Conservation (phyloP, 805 yeast species). For the Candida loeiensis region DNA sequence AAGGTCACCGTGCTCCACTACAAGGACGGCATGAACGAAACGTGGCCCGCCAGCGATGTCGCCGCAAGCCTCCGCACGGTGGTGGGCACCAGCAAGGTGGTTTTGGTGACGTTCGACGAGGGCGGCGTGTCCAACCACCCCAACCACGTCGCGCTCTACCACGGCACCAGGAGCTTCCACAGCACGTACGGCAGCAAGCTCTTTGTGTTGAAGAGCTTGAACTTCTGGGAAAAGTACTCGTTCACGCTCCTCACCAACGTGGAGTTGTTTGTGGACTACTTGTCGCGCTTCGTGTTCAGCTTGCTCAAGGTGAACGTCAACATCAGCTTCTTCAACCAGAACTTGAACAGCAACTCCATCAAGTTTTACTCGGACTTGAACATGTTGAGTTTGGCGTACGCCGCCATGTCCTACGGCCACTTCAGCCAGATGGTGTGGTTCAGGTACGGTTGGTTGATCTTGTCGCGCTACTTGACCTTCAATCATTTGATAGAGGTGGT, state of each 20-base stretch:
- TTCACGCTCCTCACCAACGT: constrained; percentile 42
- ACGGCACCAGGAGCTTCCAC: constrained; percentile 43
- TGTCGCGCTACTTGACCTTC: constrained; percentile 72
- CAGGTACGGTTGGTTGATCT: constrained; percentile 79
- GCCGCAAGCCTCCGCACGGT: constrained; percentile 30
- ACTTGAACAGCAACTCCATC: constrained; percentile 23
- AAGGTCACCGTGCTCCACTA: constrained; percentile 43
- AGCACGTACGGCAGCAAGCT: constrained; percentile 19
- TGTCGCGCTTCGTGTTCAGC: constrained; percentile 30
- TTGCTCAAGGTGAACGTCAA: constrained; percentile 34
- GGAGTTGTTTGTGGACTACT: constrained; percentile 36
- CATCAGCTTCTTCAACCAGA: constrained; percentile 32
- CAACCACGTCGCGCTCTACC: constrained; percentile 70
- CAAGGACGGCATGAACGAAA: constrained; percentile 62
- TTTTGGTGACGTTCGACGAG: constrained; percentile 75
- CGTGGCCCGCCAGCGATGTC: constrained; percentile 57
- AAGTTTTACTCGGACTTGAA: constrained; percentile 39
- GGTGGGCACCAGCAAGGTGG: constrained; percentile 23
- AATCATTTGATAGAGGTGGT: constrained; percentile 57
- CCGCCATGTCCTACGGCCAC: constrained; percentile 82
- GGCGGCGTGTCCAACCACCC: constrained; percentile 81
- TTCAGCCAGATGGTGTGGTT: constrained; percentile 93
- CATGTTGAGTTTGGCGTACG: constrained; percentile 42
- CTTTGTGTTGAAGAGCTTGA: constrained; percentile 33
- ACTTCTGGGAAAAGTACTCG: constrained; percentile 48